Evolutionary conservation across 768 basidiomycete species (phyloP), one percentile per base, ranked within the genome.

Genomic region (Leccinum barrowsii): DNA sequence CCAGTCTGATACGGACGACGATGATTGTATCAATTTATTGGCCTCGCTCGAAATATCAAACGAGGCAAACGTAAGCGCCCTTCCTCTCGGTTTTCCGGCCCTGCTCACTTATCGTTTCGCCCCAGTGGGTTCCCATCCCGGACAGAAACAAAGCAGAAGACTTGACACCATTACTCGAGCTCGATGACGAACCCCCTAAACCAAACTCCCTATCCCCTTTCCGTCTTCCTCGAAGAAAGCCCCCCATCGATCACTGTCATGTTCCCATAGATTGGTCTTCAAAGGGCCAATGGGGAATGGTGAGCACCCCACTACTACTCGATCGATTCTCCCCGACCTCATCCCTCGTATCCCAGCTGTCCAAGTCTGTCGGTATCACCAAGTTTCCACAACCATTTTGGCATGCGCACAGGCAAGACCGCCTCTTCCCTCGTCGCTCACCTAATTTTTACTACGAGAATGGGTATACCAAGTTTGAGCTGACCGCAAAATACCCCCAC

Each of bases 401-500:
- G 57, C 56, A 62, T 32, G 58, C 64, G 7, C 64, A 61, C 34
- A 70, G 70, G 53, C 64, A 59, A 26, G 70, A 72, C 7, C 37
- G n/a, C 6, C 44, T 66, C 28, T 56, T 55, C n/a, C 58, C 59
- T 44, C 52, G 44, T 52, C 70, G 68, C 21, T 46, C 65, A 12
- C 63, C 71, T 22, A 72, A 58, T 51, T 54, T 73, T 26, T 64
- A 65, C 54, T 55, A 59, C 44, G 69, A 68, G 26, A 60, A 52
- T 15, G 66, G 62, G 4, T 74, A 62, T 49, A 55, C 57, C 46
- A 73, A 73, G 24, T 63, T 73, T 21, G 61, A 59, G 35, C 19
- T 71, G 24, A 63, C 58, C n/a, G 63, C 63, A 46, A 67, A 68
- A 57, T 75, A 81, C 58, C 81, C 79, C 56, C 72, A 75, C 46